Evolutionary conservation across 73 alveolate species (phyloP), one percentile per base, ranked within the genome.

Genomic region (Tetrahymena thermophila): DNA sequence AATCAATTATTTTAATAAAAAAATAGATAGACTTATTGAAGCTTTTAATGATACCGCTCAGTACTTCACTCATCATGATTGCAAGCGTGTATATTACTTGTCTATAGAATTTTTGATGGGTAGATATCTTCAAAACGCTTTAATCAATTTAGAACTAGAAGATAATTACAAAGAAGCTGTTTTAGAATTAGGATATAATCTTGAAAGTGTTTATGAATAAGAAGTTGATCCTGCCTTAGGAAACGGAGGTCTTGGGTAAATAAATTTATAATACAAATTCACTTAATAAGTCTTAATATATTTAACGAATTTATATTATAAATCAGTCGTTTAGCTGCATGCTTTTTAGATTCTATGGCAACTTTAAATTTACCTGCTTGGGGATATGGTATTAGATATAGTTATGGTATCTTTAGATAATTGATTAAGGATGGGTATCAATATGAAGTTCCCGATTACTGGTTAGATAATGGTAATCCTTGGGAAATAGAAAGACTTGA

Each of bases 191-290:
- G 99, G 99, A 10, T 98, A 96, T 58, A 94, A 97, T 85, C 96
- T 98, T 44, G 99, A 99, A 98, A 99, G 99, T 56, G 96, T 99
- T 31, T 99, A 99, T 96, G 99, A 98, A 42, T 97, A 98, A 83
- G 99, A 99, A 96, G 98, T 96, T 21, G 99, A 99, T 95, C 99
- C 99, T 43, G 99, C 99, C 23, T 97, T 99, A 83, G 99, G 99
- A 40, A 99, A 99, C 96, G 99, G 99, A 38, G 99, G 99, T 85
- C 98, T 99, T 40, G 99, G 97, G 96, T 94, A 94, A 42, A 84
- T 71, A 71, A 71, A 71, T 71, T 25, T n/a, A 71, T 3, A 23
- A 7, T 56, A 56, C 11, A 56, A 56, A 23, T 56, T 56, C 34
- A 7, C 7, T 56, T 16, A 4, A 2, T 56, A 7, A 23, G 11